phyloP scores from a whole-genome alignment of 2,329 filamentous ascomycete genomes.

The Ophiostoma pallidulum region DNA sequence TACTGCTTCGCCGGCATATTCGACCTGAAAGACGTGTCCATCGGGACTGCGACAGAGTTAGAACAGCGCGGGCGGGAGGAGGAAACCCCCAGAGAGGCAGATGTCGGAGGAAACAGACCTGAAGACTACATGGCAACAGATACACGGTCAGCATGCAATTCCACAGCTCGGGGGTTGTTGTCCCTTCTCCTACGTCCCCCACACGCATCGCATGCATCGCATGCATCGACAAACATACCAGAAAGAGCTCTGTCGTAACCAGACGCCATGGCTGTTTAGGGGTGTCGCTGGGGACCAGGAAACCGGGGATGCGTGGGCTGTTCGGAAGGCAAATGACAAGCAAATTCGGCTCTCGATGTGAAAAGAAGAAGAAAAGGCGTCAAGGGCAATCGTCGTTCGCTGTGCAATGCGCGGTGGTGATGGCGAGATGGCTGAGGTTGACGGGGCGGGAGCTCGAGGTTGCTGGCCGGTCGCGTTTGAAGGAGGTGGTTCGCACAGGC shows the following conservation, averaged over 20 bases:
- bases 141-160: slow-evolving; percentile 31
- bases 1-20: slow-evolving; percentile 97
- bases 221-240: slow-evolving; percentile 50
- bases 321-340: neutral
- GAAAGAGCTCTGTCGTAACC: slow-evolving; percentile 99
- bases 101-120: slow-evolving; percentile 45
- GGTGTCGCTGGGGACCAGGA: neutral
- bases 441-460: neutral
- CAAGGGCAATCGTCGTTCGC: neutral
- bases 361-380: neutral
- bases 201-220: too few relatives aligned
- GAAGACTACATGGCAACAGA: slow-evolving; percentile 57
- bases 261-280: slow-evolving; percentile 56
- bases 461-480: slow-evolving; percentile 4
- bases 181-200: too few relatives aligned
- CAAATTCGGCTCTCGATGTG: neutral
- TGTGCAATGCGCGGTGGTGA: neutral
- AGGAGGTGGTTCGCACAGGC: slow-evolving; percentile 7
- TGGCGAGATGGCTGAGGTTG: slow-evolving; percentile 4
- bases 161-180: too few relatives aligned
- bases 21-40: slow-evolving; percentile 98
- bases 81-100: neutral
- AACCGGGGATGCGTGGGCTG: neutral
- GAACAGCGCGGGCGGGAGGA: neutral
- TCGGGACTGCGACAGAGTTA: slow-evolving; percentile 61